Percentiles rank a stretch among this genome's conserved stretches.
phyloP scores from a whole-genome alignment of 1,139 yeast species.

The Candida albicans region DNA sequence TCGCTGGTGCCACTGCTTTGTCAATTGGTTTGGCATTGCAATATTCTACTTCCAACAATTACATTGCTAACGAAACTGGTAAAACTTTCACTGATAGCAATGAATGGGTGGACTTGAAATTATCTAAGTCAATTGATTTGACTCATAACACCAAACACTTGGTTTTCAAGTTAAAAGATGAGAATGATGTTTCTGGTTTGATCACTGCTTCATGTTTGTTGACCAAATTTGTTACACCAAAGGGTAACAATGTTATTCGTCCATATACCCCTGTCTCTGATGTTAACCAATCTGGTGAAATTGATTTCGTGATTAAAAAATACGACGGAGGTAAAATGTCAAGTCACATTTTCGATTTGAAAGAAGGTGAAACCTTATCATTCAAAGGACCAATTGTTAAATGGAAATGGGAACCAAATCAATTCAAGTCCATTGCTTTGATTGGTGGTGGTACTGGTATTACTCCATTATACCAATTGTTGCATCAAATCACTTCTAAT shows the following conservation, averaged over 20 bases:
- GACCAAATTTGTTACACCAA: constrained; percentile 78
- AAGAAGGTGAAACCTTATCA: constrained; percentile 77
- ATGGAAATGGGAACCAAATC: constrained; percentile 90
- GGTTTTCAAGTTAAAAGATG: constrained; percentile 67
- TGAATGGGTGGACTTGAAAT: constrained; percentile 80
- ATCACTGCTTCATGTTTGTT: constrained; percentile 76
- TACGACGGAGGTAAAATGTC: constrained; percentile 88
- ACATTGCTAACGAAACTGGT: constrained; percentile 47
- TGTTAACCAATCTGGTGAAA: constrained; percentile 64
- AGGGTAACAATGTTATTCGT: constrained; percentile 88
- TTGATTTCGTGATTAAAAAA: constrained; percentile 81
- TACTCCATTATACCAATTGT: constrained; percentile 91
- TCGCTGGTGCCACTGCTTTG: constrained; percentile 47
- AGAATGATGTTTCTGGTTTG: constrained; percentile 75
- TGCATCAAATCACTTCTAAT: constrained; percentile 73
- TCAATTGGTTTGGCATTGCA: constrained; percentile 53
- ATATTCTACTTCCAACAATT: constrained; percentile 27
- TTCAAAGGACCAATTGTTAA: constrained; percentile 95
- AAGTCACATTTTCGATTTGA: constrained; percentile 66
- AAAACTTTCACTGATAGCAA: constrained; percentile 67
- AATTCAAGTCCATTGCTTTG: constrained; percentile 75
- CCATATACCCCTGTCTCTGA: constrained; percentile 95
- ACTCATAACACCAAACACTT: constrained; percentile 68
- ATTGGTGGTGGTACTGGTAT: constrained; percentile 97
- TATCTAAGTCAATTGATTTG: constrained; percentile 55